Conservation (phyloP, 2,329 filamentous ascomycete genomes). For the Fusarium veterinarium region DNA sequence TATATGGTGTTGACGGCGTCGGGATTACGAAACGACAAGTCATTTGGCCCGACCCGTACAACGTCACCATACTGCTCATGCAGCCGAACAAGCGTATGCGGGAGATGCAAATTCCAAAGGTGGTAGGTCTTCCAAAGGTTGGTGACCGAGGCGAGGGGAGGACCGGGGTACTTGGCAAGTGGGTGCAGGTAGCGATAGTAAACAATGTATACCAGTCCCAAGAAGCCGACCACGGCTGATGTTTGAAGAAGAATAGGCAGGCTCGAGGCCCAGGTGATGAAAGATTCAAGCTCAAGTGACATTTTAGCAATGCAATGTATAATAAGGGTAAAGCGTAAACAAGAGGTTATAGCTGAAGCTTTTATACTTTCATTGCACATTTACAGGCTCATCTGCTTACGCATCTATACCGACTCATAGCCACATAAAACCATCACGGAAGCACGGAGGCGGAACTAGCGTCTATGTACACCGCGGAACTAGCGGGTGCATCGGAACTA, state of each 20-base stretch:
- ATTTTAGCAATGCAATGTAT: neutral
- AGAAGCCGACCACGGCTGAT: fast-evolving
- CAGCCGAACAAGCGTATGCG: neutral
- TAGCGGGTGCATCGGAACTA: neutral
- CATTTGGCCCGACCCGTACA: neutral
- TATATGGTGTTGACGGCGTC: neutral
- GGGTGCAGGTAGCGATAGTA: neutral
- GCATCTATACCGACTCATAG: neutral
- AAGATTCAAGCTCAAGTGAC: neutral
- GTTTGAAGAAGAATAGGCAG: neutral
- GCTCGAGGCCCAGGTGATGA: neutral
- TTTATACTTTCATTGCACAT: neutral
- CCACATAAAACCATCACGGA: fast-evolving
- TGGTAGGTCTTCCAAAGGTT: neutral
- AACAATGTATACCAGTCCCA: neutral
- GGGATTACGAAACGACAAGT: neutral
- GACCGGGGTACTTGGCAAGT: neutral
- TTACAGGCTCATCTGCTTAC: neutral
- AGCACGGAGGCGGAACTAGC: neutral
- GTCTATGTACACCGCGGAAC: neutral
- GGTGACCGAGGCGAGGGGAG: neutral
- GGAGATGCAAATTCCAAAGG: neutral
- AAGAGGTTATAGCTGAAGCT: fast-evolving
- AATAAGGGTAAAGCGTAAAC: fast-evolving
- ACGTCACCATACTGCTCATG: neutral